Base-by-base conservation (phyloP, 805 yeast species). In the Torulaspora indica region DNA sequence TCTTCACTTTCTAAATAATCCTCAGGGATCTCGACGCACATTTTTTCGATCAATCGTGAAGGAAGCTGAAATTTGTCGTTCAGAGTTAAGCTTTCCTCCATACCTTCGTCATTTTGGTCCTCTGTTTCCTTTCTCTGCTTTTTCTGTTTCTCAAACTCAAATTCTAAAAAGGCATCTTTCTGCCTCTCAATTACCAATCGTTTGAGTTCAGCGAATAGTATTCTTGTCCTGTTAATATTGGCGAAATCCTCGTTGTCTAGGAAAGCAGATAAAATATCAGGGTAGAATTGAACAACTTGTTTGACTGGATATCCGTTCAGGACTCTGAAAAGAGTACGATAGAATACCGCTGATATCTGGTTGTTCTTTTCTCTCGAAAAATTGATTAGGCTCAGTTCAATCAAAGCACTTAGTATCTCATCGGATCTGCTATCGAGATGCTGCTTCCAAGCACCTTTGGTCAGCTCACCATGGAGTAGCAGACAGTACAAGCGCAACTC, bases 141-240 rank as follows among this genome's bases (percentile, higher is more conserved):
- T 10, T 59, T 64, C n/a, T 74, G 64, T 36, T 74, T 77, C 23
- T 59, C 63, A 40, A 84, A 66, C 45, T 81, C 82, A 50, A 71
- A 76, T 40, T 83, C 88, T 39, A 84, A 73, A 2, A 81, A 82
- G 27, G 73, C 58, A 15, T 76, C 78, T 53, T 81, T 81, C 54
- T 82, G 90, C 24, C 60, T 64, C 12, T 60, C 61, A 4, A 70
- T 58, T 28, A 82, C 73, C 15, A 75, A 37, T 8, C 49, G 55
- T 17, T 61, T 63, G 38, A 82, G 61, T 12, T 77, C 51, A 1
- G 50, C 45, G 3, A 72, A 66, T 4, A 72, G 65, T 4, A 76
- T 57, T 54, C 82, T 68, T 57, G 76, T 78, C 15, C 75, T 58
- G 17, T 61, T 64, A 17, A 42, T 33, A 29, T 60, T 61, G 4